phyloP scores from a whole-genome alignment of 2,329 filamentous ascomycete species.

The Epichloe sp. region DNA sequence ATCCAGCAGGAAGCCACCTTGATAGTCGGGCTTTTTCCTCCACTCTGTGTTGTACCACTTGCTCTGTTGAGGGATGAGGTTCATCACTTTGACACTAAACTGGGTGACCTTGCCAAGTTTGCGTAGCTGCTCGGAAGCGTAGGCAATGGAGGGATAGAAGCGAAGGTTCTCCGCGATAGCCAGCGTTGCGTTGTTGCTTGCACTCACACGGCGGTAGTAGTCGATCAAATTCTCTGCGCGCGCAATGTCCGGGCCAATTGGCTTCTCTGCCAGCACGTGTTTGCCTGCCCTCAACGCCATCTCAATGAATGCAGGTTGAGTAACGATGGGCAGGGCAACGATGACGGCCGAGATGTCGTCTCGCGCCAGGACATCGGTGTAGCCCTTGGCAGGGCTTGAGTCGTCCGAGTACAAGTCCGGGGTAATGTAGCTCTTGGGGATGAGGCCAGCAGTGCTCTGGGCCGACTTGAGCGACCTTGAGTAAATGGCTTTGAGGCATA shows the following conservation, averaged over 20 bases:
- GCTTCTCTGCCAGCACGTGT: slow-evolving; percentile 59
- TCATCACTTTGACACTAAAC: slow-evolving; percentile 31
- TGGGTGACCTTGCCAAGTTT: slow-evolving; percentile 23
- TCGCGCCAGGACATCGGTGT: slow-evolving; percentile 25
- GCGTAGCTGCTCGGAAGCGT: slow-evolving; percentile 31
- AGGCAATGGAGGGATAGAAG: slow-evolving; percentile 42
- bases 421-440: slow-evolving; percentile 7
- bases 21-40: slow-evolving; percentile 57
- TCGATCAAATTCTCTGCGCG: slow-evolving; percentile 27
- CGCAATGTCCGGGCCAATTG: slow-evolving; percentile 47
- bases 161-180: slow-evolving; percentile 63
- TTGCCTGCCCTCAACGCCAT: slow-evolving; percentile 51
- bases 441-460: slow-evolving; percentile 27
- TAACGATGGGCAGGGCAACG: slow-evolving; percentile 48
- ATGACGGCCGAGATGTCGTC: slow-evolving; percentile 42
- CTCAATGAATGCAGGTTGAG: slow-evolving; percentile 45
- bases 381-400: slow-evolving; percentile 36
- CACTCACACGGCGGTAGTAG: slow-evolving; percentile 14
- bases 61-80: slow-evolving; percentile 21
- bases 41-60: slow-evolving; percentile 41
- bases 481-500: slow-evolving; percentile 52
- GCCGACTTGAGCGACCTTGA: slow-evolving; percentile 49
- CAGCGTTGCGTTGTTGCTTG: slow-evolving; percentile 25
- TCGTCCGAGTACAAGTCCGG: slow-evolving; percentile 46
- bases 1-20: slow-evolving; percentile 67